Evolutionary conservation across 2,329 filamentous ascomycete genomes (phyloP).

Genomic region (Macrophomina phaseolina): DNA sequence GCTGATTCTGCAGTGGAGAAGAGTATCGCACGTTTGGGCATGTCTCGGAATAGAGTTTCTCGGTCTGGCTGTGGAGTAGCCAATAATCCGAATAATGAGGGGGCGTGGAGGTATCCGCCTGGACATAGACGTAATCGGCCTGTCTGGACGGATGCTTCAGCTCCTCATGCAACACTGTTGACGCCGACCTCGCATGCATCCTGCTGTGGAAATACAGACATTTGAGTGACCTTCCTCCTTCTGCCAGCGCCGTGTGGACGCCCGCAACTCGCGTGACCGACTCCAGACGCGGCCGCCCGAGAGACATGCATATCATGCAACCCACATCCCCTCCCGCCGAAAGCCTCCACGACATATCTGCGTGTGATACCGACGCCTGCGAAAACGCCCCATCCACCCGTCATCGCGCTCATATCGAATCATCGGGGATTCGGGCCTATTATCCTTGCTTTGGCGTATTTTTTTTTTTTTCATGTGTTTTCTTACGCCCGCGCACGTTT

Average conservation of each 20-base stretch:
- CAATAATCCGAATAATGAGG: too few relatives aligned
- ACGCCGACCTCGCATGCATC: too few relatives aligned
- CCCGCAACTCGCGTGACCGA: constrained; percentile 2
- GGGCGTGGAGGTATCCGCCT: too few relatives aligned
- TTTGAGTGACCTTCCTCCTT: neutral
- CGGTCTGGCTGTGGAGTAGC: too few relatives aligned
- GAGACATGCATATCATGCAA: neutral
- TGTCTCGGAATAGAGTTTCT: too few relatives aligned
- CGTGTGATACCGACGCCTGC: neutral
- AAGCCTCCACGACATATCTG: neutral
- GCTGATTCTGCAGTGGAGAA: neutral
- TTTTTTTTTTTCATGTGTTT: neutral
- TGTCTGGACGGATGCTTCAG: too few relatives aligned
- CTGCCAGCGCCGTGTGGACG: neutral
- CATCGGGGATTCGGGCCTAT: neutral
- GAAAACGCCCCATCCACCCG: neutral
- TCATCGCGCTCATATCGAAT: neutral
- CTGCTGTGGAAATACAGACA: neutral
- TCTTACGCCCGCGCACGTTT: neutral
- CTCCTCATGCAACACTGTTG: too few relatives aligned
- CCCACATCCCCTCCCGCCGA: neutral
- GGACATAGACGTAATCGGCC: too few relatives aligned
- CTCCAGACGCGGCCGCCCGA: constrained; percentile 1
- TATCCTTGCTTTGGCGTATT: neutral
- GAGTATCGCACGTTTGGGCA: neutral